Evolutionary conservation across 169 alveolate species (phyloP), one percentile per base, ranked within the genome.

Genomic region (Plasmodium reichenowi): DNA sequence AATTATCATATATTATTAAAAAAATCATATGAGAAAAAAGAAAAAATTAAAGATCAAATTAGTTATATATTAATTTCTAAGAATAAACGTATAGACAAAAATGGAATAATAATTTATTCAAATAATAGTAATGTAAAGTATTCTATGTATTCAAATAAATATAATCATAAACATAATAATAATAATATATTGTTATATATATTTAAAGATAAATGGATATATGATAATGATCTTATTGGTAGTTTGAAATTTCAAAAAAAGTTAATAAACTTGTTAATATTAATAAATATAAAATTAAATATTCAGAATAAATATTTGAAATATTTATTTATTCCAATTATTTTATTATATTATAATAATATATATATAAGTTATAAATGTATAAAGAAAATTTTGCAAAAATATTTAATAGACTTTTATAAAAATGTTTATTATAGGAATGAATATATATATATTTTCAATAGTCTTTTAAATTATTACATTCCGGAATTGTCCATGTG

Each of bases 321-420:
- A 17, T 54, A 71, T 52, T 67, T 80, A 17, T 48, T 80, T 38
- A 45, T 68, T 20, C 78, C 90, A 15, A 66, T 80, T 52, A 54
- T 50, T 52, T 43, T 80, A 5, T 48, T 80, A 48, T 80, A 80
- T 59, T 80, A 80, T 56, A 43, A 80, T 56, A 62, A 71, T 62
- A 20, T 56, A 2, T 80, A 80, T 62, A 54, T 80, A 38, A 32
- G 62, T 59, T 80, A 80, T 60, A 80, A 80, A 52, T 80, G 90
- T 59, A 43, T 45, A 26, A 52, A 80, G 43, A 38, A 71, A 58
- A 58, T 80, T n/a, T 22, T 80, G 10, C 32, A 80, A 71, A 80
- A 54, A 3, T 80, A 80, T 67, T 67, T 80, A 47, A 15, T 80
- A n/a, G 83, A 67, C 22, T 9, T 80, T 32, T 67, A 67, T 48